phyloP scores from a whole-genome alignment of 176 grass and related monocot species.

The Cenchrus purpureus region DNA sequence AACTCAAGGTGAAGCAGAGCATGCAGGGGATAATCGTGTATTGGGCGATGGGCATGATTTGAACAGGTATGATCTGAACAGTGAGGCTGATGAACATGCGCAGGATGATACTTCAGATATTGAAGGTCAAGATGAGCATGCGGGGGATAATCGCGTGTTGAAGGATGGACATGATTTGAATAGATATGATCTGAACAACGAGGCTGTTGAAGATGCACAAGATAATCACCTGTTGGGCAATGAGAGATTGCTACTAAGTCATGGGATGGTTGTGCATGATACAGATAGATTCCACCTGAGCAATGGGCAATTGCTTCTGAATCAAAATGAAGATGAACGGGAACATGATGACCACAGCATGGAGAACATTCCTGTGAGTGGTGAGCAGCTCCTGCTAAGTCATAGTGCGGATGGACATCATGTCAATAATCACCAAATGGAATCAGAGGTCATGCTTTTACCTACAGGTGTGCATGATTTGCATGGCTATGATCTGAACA shows the following conservation, averaged over 20 bases:
- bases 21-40: conserved; percentile 5
- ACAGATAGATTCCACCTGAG: background rate
- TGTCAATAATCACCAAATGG: conserved; percentile 11
- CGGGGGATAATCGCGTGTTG: conserved; percentile 12
- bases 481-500: conserved; percentile 16
- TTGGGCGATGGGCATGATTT: background rate
- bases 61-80: conserved; percentile 17
- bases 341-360: background rate
- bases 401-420: conserved; percentile 5
- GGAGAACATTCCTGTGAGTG: background rate
- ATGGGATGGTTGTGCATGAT: background rate
- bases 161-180: conserved; percentile 23
- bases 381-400: conserved; percentile 15
- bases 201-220: conserved; percentile 9
- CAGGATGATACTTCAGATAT: conserved; percentile 24
- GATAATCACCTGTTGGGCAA: conserved; percentile 28
- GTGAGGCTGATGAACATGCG: background rate
- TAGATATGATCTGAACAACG: conserved; percentile 18
- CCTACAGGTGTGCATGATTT: conserved; percentile 20
- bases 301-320: conserved; percentile 21
- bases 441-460: conserved; percentile 26
- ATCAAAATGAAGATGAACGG: conserved; percentile 17
- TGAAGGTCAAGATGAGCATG: conserved; percentile 26
- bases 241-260: background rate
- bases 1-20: conserved; percentile 36